A percentile compares a stretch with the other conserved stretches of the same genome.
These are phyloP conservation scores for Fusarium albidum DNA, from an alignment of 2,329 filamentous ascomycete species.

Conservation along the genomic window DNA sequence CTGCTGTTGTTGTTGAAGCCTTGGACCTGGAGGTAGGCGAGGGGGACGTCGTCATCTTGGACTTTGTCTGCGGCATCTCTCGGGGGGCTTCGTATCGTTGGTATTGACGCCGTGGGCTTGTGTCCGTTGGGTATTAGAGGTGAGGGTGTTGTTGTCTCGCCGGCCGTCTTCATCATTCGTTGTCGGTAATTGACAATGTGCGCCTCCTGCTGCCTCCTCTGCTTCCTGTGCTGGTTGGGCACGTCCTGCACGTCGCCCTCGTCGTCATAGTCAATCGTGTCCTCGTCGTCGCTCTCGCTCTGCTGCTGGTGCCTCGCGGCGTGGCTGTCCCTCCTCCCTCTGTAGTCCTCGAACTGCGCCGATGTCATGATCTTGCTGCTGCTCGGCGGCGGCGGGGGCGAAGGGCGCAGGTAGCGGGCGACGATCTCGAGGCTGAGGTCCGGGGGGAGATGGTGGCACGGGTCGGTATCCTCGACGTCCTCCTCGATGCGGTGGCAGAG, in stretches of 20 bases:
- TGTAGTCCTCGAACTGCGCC: neutral
- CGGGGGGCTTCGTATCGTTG: too few relatives aligned
- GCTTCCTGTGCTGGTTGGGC: neutral
- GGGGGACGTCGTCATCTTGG: neutral
- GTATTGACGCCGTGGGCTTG: too few relatives aligned
- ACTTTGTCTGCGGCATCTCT: too few relatives aligned
- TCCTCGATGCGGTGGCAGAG: neutral
- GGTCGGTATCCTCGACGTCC: neutral
- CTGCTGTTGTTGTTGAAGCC: too few relatives aligned
- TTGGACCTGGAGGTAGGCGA: neutral
- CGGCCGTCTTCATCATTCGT: constrained; percentile 6
- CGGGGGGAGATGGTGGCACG: neutral
- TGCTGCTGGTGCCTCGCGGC: neutral
- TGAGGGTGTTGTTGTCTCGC: neutral
- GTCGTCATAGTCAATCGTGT: neutral
- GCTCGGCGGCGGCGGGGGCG: neutral
- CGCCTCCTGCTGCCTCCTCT: constrained; percentile 2
- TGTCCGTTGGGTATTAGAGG: neutral
- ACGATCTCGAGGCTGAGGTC: neutral
- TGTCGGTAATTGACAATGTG: constrained; percentile 4
- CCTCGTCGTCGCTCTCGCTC: neutral
- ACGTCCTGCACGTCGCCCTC: neutral
- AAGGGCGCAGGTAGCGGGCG: too few relatives aligned
- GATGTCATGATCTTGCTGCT: constrained; percentile 2
- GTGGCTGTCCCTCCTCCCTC: neutral